phyloP scores from a whole-genome alignment of 305 asterid genomes.

The Fraxinus latifolia region DNA sequence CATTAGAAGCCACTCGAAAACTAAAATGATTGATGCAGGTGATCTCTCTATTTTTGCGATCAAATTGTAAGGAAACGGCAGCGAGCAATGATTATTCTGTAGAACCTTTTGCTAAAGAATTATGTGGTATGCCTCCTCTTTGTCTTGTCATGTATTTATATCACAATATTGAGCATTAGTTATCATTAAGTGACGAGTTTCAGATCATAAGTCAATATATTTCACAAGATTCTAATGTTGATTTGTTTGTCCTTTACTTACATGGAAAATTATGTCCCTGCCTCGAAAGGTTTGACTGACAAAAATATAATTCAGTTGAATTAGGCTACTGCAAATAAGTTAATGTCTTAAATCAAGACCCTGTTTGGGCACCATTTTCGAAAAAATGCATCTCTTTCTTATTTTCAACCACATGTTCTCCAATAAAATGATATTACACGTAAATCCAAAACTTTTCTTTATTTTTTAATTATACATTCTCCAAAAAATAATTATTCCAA shows the following conservation, averaged over 20 bases:
- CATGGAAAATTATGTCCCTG: constrained; percentile 14
- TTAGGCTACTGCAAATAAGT: constrained; percentile 18
- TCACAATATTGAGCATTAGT: constrained; percentile 15
- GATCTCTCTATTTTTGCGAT: constrained; percentile 68
- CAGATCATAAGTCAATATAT: constrained; percentile 1
- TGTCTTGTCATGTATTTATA: constrained; percentile 23
- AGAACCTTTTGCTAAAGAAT: constrained; percentile 41
- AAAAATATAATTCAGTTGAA: constrained; percentile 13
- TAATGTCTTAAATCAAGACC: background rate
- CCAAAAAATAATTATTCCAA: background rate
- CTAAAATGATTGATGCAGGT: constrained; percentile 57
- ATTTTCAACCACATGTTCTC: background rate
- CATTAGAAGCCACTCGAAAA: constrained; percentile 13
- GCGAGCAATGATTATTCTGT: constrained; percentile 39
- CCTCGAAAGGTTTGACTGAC: constrained; percentile 13
- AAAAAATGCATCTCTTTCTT: too few species aligned
- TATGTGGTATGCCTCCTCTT: constrained; percentile 50
- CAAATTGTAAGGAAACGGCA: constrained; percentile 48
- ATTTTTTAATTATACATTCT: too few species aligned
- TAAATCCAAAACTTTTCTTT: too few species aligned
- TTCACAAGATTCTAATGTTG: background rate
- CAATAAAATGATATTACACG: background rate
- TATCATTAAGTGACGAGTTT: constrained; percentile 21
- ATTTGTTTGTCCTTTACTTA: background rate
- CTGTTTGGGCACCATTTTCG: background rate